Base-by-base conservation (phyloP, 2,329 filamentous ascomycete genomes). In the Ophiostoma sp. region DNA sequence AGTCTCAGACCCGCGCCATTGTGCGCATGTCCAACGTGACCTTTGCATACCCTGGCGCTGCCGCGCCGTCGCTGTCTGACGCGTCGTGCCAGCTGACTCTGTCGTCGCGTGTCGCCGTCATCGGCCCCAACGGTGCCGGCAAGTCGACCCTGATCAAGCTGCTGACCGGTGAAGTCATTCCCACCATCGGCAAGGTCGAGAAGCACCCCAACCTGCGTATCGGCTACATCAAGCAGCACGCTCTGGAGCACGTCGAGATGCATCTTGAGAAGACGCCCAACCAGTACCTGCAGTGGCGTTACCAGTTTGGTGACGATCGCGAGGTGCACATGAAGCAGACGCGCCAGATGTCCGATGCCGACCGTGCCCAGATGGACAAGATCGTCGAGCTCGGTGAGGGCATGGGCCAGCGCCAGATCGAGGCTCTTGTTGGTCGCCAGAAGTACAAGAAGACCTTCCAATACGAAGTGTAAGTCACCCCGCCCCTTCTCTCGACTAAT, bases 391-490 rank as follows among this genome's bases (percentile, higher is more conserved):
- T 98, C 63, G 88, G 88, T 60, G 93, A 97, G 73, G 94, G 94
- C 74, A 90, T 87, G 75, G 89, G 92, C 12, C 79, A 83, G 38
- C 87, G 89, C 71, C 90, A 91, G 76, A 83, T 99, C 66, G 95
- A 99, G 78, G 83, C 90, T 16, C 84, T 99, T 41, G 96, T 99
- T 74, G 95, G 95, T 83, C 90, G 95, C 74, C 93, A 97, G 78
- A 99, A 99, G 83, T 97, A 87, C 83, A 98, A 99, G 89, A 99
- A 99, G 87, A 91, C 89, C 55, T 97, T 96, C 86, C 93, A 97
- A 83, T 98, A 98, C 77, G 94, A 98, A 83, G 87, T 97, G 60
- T 63, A 63, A 40, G 58, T 63, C 38, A 36, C 11, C 12, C 12
- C 47, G 2, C 12, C 52, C 2, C 2, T 58, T 9, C 5, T 55